phyloP scores from a whole-genome alignment of 352 stramenopile species.

The Peronospora belbahrii region DNA sequence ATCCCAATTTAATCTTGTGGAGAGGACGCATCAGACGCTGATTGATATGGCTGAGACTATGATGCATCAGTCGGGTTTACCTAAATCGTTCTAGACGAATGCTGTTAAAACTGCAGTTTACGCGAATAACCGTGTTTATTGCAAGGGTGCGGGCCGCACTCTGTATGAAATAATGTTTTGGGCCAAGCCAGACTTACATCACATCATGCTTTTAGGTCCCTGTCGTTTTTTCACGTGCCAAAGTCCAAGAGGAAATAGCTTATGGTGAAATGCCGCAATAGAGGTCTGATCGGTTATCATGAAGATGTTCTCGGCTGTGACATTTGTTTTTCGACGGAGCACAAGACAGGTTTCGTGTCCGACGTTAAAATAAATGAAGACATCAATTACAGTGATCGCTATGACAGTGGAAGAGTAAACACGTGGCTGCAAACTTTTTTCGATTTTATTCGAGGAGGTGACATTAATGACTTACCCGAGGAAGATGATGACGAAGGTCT shows the following conservation, averaged over 20 bases:
- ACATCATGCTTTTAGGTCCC: too few species aligned
- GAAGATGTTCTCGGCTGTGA: constrained; percentile 8
- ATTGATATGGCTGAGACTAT: not conserved
- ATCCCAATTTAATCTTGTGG: not conserved
- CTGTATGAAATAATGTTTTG: too few species aligned
- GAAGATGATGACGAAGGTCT: too few species aligned
- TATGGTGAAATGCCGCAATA: too few species aligned
- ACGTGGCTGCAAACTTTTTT: constrained; percentile 5
- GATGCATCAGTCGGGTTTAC: not conserved
- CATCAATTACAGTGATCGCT: constrained; percentile 9
- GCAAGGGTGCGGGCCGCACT: not conserved
- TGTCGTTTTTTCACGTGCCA: too few species aligned
- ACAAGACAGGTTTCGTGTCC: constrained; percentile 4
- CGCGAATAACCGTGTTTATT: not conserved
- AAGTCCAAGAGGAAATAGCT: too few species aligned
- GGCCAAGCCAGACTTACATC: too few species aligned
- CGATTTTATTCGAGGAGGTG: too few species aligned
- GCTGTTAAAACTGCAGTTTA: constrained; percentile 1
- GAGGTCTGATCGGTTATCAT: constrained; percentile 1
- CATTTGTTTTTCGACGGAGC: constrained; percentile 8
- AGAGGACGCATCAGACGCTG: not conserved
- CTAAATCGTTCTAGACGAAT: not conserved
- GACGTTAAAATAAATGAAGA: constrained; percentile 11
- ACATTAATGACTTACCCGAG: not conserved
- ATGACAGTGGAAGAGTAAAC: constrained; percentile 2